Evolutionary conservation across 495 filamentous ascomycete species (phyloP).

Genomic region (Antarctomyces pellizariae): DNA sequence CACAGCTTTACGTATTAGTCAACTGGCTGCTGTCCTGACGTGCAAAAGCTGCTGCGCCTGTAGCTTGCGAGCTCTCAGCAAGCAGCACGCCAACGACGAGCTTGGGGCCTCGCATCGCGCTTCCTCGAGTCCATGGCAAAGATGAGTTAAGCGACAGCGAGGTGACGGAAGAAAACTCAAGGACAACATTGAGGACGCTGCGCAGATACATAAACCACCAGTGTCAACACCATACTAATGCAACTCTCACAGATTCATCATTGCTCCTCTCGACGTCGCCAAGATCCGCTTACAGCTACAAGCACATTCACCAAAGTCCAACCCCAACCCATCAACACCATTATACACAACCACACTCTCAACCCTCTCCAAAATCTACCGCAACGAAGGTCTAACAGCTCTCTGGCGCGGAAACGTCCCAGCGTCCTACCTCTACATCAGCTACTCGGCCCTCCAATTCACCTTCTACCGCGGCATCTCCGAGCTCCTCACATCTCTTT

Average conservation of each 20-base stretch:
- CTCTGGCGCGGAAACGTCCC: conserved; percentile 98
- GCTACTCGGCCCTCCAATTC: conserved; percentile 78
- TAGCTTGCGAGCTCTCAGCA: no score
- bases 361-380: conserved; percentile 53
- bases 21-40: no score
- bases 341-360: conserved; percentile 58
- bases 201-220: not conserved
- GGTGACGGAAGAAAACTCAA: not conserved
- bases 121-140: no score
- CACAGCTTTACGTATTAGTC: no score
- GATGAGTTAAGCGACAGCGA: no score
- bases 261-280: conserved; percentile 82
- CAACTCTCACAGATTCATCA: conserved; percentile 39
- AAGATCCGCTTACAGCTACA: conserved; percentile 94
- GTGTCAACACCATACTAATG: not conserved
- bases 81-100: no score
- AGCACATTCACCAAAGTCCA: conserved; percentile 44
- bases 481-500: conserved; percentile 25
- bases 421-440: conserved; percentile 79
- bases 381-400: conserved; percentile 57
- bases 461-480: conserved; percentile 59
- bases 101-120: no score
- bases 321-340: conserved; percentile 29
- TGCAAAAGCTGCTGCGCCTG: no score
- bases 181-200: not conserved